These are phyloP conservation scores for Claviceps sp. DNA, from an alignment of 2,329 filamentous ascomycete genomes.

Conservation along the genomic window DNA sequence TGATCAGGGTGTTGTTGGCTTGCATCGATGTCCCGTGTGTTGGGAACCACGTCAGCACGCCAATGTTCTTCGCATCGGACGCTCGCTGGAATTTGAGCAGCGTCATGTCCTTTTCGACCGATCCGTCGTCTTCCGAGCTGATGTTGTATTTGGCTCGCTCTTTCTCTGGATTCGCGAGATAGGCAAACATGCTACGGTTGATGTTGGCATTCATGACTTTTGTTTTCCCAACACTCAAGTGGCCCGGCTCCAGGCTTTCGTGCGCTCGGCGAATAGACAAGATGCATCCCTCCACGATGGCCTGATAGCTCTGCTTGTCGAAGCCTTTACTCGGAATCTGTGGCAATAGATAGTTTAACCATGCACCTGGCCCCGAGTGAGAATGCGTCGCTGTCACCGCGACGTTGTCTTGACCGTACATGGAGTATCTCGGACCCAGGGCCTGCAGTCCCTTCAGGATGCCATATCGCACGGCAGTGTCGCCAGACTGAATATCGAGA, in stretches of 20 bases:
- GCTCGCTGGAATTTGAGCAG: conserved; percentile 61
- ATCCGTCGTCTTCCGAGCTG: conserved; percentile 23
- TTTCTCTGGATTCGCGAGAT: conserved; percentile 63
- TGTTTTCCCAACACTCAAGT: conserved; percentile 47
- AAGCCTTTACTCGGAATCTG: conserved; percentile 83
- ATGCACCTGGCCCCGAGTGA: conserved; percentile 78
- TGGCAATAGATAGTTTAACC: conserved; percentile 83
- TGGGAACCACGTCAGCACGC: conserved; percentile 80
- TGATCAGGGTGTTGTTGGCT: conserved; percentile 78
- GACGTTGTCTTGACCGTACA: conserved; percentile 62
- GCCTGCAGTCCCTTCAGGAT: conserved; percentile 58
- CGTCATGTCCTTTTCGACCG: conserved; percentile 63
- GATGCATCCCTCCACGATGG: conserved; percentile 73
- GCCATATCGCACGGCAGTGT: conserved; percentile 75
- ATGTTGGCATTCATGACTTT: conserved; percentile 61
- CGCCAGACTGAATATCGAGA: conserved; percentile 73
- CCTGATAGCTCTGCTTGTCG: conserved; percentile 69
- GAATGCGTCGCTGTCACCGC: conserved; percentile 88
- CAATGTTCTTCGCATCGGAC: conserved; percentile 59
- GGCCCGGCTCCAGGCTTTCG: conserved; percentile 39
- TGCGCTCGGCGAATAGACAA: conserved; percentile 71
- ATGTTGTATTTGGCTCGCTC: conserved; percentile 55
- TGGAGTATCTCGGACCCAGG: conserved; percentile 56
- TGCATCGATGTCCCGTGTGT: conserved; percentile 84
- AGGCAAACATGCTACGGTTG: conserved; percentile 74